These are phyloP conservation scores for Ceratocystis variospora DNA, from an alignment of 2,329 filamentous ascomycete genomes.

Conservation along the genomic window DNA sequence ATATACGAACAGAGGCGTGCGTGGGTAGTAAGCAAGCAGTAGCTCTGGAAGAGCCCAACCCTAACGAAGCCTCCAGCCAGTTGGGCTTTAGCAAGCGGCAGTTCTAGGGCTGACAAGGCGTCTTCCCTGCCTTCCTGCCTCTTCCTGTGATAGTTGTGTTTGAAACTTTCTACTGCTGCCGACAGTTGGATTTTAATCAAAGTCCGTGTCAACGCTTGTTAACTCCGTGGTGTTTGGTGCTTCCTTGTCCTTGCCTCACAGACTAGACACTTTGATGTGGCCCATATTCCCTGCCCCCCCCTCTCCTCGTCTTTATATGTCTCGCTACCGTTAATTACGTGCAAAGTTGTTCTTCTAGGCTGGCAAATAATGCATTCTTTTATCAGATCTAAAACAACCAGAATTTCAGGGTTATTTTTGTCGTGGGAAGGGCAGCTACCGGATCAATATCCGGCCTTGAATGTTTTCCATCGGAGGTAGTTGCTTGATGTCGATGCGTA, in stretches of 20 bases:
- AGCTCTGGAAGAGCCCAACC: not conserved
- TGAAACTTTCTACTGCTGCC: not conserved
- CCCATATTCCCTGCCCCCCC: not conserved
- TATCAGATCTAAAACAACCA: not conserved
- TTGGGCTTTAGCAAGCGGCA: not conserved
- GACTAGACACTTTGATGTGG: not conserved
- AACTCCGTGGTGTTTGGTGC: not conserved
- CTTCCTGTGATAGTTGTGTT: not conserved
- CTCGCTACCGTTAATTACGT: not conserved
- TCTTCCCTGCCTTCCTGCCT: not conserved
- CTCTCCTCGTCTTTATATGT: not conserved
- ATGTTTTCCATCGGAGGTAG: not conserved
- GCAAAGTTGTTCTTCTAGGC: not conserved
- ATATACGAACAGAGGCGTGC: not conserved
- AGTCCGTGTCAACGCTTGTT: not conserved
- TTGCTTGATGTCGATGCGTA: not conserved
- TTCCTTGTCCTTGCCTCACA: not conserved
- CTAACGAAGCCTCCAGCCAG: not conserved
- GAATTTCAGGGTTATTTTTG: not conserved
- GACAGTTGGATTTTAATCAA: not conserved
- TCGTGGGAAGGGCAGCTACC: not conserved
- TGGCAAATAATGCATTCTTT: not conserved
- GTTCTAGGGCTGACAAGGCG: not conserved
- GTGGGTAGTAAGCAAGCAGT: not conserved
- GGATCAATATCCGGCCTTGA: not conserved